Conservation (phyloP, 768 basidiomycete genomes). For the Trichaptum fuscoviolaceum region DNA sequence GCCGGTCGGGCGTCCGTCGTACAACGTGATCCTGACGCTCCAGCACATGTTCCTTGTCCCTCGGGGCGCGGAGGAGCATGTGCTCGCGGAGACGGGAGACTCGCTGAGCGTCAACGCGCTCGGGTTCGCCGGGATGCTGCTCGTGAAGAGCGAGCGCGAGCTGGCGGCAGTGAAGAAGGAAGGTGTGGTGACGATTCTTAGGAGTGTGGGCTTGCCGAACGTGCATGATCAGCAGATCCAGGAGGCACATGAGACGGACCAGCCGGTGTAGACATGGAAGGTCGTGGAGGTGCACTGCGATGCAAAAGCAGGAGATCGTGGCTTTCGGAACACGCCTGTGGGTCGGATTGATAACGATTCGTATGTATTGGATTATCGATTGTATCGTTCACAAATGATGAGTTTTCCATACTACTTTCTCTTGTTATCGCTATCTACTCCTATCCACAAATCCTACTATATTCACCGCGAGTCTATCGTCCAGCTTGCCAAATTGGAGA, state of each 20-base stretch:
- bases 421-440: neutral
- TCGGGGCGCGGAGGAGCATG: slow-evolving; percentile 58
- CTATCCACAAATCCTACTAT: neutral
- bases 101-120: slow-evolving; percentile 75
- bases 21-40: slow-evolving; percentile 76
- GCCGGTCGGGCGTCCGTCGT: slow-evolving; percentile 63
- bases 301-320: neutral
- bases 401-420: neutral
- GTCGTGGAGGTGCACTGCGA: neutral
- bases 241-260: slow-evolving; percentile 8
- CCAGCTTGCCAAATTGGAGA: neutral
- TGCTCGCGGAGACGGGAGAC: slow-evolving; percentile 47
- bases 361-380: neutral
- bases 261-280: neutral
- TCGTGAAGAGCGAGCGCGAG: slow-evolving; percentile 80
- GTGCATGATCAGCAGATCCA: slow-evolving; percentile 60
- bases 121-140: slow-evolving; percentile 85
- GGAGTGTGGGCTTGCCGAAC: slow-evolving; percentile 58
- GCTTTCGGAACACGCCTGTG: neutral
- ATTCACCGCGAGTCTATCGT: neutral
- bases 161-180: slow-evolving; percentile 61
- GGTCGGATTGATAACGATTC: neutral
- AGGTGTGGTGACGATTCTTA: slow-evolving; percentile 57
- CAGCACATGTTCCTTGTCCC: slow-evolving; percentile 88
- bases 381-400: neutral